Base-by-base conservation (phyloP, 2,329 filamentous ascomycete genomes). In the Pseudohalonectria lignicola region DNA sequence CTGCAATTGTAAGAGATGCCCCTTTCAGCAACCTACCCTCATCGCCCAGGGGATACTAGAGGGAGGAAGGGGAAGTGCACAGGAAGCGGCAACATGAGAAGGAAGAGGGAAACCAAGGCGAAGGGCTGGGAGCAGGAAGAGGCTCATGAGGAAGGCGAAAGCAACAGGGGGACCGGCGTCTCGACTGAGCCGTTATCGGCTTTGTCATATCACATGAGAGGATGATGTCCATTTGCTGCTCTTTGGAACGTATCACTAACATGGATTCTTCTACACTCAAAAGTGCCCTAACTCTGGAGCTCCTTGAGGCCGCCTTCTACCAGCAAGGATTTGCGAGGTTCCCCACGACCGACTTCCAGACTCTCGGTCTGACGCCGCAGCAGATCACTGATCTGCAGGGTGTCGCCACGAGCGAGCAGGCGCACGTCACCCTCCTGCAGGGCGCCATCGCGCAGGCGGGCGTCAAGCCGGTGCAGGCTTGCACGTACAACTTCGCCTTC, bases 291-390 rank as follows among this genome's bases (percentile, higher is more conserved):
- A 85, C 81, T 5, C 67, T 85, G 33, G 82, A 87, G 60, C 78
- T 82, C 60, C 78, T 86, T 50, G 82, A 86, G 62, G 68, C 76
- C 18, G 66, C 69, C 39, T 86, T 85, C 60, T 86, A 87, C 67
- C 67, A 73, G 48, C 68, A 82, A 53, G 81, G 79, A 28, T 82
- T 86, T 53, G 66, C 67, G 45, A 70, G 75, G 56, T 83, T 86
- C 61, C 66, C 74, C 19, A 67, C 72, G 30, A 56, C 67, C 21
- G 74, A 84, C 51, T 86, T 87, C 59, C 53, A 62, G 18, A 74
- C 75, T 28, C 64, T 80, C 12, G 79, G 79, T 43, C 66, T 82
- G 42, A 64, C 55, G 40, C 57, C 66, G 30, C 52, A 53, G 31
- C 66, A 80, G 46, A 66, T 81, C 46, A 61, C 63, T 36, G 74